Evolutionary conservation across 306 rosid species (phyloP), one percentile per base, ranked within the genome.

Genomic region (Pyrus pyrifolia): DNA sequence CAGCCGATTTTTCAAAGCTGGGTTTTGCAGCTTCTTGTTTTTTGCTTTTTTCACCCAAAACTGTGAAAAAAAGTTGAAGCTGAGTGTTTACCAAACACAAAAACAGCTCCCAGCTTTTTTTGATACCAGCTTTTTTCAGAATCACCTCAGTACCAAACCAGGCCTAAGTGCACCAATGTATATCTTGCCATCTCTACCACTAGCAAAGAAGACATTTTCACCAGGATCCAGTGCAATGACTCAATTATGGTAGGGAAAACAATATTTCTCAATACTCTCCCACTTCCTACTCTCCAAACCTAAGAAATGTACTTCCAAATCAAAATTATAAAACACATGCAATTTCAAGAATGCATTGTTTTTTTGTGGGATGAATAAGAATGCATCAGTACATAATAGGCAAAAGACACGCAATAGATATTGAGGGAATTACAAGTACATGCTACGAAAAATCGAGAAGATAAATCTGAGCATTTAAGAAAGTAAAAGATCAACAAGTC

Each of bases 281-380:
- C 97, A 44, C 74, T 83, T 55, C 93, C 86, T 76, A 93, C 86
- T 89, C 91, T 91, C 98, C 96, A 91, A 30, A 91, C 92, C 98
- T 93, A 33, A 29, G n/a, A 45, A 73, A 38, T 49, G 51, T 55
- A 73, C 66, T 69, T 55, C 66, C 70, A 40, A 65, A 27, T 30
- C 31, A 73, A 72, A 33, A 46, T 19, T 6, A 27, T 25, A 13
- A 35, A 35, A 35, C 40, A 35, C 40, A 35, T 35, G 40, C 40
- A 35, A 35, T 35, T 35, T 35, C 8, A 68, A 68, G 22, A 22
- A 68, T 25, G 21, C 11, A 68, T 45, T 25, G 45, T 4, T 61
- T 29, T 31, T 31, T 30, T 30, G 38, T 33, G 33, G 35, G 67
- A 61, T 14, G 35, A 13, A 61, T n/a, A 68, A 68, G 38, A 22